These are phyloP conservation scores for Excoecaria cochinchinensis DNA, from an alignment of 345 rosid genomes.

Conservation along the genomic window DNA sequence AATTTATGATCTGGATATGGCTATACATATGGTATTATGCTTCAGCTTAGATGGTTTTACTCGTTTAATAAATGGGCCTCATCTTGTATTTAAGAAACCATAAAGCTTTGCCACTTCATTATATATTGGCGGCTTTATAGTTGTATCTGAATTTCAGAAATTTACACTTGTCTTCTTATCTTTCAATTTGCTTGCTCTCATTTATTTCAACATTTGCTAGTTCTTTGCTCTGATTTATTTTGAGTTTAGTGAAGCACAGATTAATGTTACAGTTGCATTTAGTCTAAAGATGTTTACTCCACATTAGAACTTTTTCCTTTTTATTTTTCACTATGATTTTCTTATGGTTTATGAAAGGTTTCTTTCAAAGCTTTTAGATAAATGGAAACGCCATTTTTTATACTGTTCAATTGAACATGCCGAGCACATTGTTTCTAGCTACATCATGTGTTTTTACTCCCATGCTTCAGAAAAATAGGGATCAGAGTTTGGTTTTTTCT, in stretches of 20 bases:
- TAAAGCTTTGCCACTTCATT: no score
- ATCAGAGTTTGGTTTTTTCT: background rate
- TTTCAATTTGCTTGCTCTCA: background rate
- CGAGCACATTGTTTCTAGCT: background rate
- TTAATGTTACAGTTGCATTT: background rate
- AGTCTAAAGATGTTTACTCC: background rate
- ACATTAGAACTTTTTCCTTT: background rate
- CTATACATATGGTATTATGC: no score
- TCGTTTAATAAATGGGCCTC: no score
- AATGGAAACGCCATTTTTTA: background rate
- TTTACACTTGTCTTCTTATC: background rate
- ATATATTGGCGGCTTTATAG: no score
- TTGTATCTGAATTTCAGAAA: no score
- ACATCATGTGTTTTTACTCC: background rate
- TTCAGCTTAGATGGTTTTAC: no score
- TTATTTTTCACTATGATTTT: background rate
- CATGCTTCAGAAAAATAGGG: background rate
- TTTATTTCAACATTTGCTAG: background rate
- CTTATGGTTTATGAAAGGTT: background rate
- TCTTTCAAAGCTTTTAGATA: background rate
- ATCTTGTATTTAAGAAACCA: no score
- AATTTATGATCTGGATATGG: background rate
- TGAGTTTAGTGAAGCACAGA: no score
- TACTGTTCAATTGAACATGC: background rate
- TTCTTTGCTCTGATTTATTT: no score